These are phyloP conservation scores for Metschnikowia continentalis DNA, from an alignment of 805 yeast genomes.

Conservation along the genomic window DNA sequence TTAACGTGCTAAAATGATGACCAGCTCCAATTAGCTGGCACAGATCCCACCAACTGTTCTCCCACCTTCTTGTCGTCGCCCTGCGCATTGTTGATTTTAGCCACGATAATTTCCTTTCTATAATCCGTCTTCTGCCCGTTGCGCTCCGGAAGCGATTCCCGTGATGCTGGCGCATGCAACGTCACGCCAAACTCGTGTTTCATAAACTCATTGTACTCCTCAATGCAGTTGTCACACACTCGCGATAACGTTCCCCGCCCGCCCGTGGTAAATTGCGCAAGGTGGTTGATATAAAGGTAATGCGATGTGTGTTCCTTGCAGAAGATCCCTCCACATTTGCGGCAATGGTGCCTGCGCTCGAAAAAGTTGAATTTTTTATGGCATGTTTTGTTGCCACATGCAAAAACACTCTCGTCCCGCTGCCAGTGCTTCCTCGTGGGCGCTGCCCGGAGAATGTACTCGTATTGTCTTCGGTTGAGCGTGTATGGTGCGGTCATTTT, in stretches of 20 bases:
- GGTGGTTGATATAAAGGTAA: slow-evolving; percentile 49
- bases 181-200: slow-evolving; percentile 37
- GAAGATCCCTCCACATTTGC: slow-evolving; percentile 79
- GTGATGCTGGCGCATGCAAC: slow-evolving; percentile 9
- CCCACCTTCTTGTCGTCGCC: slow-evolving; percentile 9
- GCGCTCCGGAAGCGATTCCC: slow-evolving; percentile 9
- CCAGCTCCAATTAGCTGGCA: slow-evolving; percentile 81
- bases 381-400: slow-evolving; percentile 60
- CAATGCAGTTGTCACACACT: slow-evolving; percentile 66
- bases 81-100: slow-evolving; percentile 2
- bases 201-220: slow-evolving; percentile 53
- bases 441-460: slow-evolving; percentile 28
- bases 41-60: slow-evolving; percentile 38
- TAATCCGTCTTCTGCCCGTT: slow-evolving; percentile 1
- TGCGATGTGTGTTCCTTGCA: slow-evolving; percentile 66
- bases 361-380: slow-evolving; percentile 65
- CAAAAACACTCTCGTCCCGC: slow-evolving; percentile 59
- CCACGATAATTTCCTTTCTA: slow-evolving; percentile 11
- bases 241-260: slow-evolving; percentile 63
- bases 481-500: slow-evolving; percentile 12
- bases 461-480: slow-evolving; percentile 20
- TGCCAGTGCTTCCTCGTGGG: slow-evolving; percentile 71
- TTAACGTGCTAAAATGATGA: slow-evolving; percentile 49
- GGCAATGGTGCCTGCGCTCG: slow-evolving; percentile 79
- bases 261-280: slow-evolving; percentile 64